These are phyloP conservation scores for Lepidium sativum DNA, from an alignment of 345 rosid species.

Conservation along the genomic window DNA sequence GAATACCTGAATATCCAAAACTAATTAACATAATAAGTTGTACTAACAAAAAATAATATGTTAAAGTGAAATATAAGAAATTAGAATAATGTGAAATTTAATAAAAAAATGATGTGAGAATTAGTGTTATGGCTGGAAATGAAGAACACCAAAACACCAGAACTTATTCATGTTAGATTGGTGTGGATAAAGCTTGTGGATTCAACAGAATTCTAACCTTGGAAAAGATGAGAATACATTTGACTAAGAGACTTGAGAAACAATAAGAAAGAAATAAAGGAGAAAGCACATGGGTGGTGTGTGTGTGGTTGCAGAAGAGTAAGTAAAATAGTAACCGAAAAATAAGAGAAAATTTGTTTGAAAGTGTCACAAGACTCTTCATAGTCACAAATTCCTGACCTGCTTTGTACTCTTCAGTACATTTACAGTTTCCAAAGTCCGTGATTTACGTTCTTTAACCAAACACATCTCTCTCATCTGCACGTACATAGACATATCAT, in stretches of 20 bases:
- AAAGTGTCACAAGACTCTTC: conserved; percentile 13
- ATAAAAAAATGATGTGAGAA: no score
- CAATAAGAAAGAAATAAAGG: neutral
- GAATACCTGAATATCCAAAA: no score
- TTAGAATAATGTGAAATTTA: no score
- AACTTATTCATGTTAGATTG: no score
- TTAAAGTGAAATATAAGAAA: no score
- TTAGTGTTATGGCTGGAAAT: no score
- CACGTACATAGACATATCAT: no score
- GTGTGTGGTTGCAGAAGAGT: conserved; percentile 7
- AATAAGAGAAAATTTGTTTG: neutral
- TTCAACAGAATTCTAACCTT: neutral
- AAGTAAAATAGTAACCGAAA: neutral
- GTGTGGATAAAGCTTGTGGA: no score
- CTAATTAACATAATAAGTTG: no score
- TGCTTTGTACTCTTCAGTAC: conserved; percentile 22
- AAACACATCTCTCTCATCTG: neutral
- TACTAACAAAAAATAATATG: no score
- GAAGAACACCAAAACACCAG: no score
- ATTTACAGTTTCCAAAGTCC: conserved; percentile 17
- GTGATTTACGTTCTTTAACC: conserved; percentile 16
- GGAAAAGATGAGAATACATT: neutral
- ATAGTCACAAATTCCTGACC: conserved; percentile 1
- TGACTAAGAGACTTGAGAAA: neutral
- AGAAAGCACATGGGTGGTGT: conserved; percentile 18